Evolutionary conservation across 371 early-diverging fungal species (phyloP).

Genomic region (Mortierella sp.): DNA sequence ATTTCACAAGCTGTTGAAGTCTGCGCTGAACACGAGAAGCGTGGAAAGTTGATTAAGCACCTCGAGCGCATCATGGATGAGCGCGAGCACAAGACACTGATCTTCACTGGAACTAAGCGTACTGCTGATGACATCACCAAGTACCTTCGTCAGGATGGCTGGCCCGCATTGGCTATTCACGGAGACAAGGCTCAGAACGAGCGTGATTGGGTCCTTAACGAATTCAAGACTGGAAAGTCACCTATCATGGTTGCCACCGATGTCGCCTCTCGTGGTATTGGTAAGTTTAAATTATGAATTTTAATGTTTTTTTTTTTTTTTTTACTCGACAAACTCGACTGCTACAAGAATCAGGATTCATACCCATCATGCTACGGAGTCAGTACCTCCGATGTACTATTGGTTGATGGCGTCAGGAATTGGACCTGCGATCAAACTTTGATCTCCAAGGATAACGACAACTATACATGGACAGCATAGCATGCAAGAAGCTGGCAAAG

Average conservation of each 20-base stretch:
- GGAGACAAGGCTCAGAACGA: conserved; percentile 99
- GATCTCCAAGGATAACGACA: not conserved
- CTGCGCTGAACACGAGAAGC: conserved; percentile 91
- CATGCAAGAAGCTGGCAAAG: too few relatives aligned
- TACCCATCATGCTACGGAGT: not conserved
- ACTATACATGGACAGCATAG: too few relatives aligned
- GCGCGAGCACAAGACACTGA: conserved; percentile 90
- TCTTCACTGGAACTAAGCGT: conserved; percentile 98
- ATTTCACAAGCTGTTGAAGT: conserved; percentile 95
- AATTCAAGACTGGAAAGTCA: conserved; percentile 90
- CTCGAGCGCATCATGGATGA: conserved; percentile 83
- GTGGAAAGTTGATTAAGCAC: conserved; percentile 78
- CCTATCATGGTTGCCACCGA: conserved; percentile 99
- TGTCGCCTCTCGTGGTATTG: conserved; percentile 99
- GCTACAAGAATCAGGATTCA: not conserved
- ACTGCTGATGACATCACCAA: conserved; percentile 97
- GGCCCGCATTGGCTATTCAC: conserved; percentile 98
- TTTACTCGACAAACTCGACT: conserved; percentile 11
- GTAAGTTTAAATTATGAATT: conserved; percentile 68
- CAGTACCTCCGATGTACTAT: not conserved
- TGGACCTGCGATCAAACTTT: not conserved
- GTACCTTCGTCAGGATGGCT: conserved; percentile 93
- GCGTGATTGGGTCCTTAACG: conserved; percentile 97
- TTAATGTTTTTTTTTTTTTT: conserved; percentile 9
- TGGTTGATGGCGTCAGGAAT: not conserved